phyloP scores from a whole-genome alignment of 1,284 basidiomycete species.

The Ceratobasidium sp. region DNA sequence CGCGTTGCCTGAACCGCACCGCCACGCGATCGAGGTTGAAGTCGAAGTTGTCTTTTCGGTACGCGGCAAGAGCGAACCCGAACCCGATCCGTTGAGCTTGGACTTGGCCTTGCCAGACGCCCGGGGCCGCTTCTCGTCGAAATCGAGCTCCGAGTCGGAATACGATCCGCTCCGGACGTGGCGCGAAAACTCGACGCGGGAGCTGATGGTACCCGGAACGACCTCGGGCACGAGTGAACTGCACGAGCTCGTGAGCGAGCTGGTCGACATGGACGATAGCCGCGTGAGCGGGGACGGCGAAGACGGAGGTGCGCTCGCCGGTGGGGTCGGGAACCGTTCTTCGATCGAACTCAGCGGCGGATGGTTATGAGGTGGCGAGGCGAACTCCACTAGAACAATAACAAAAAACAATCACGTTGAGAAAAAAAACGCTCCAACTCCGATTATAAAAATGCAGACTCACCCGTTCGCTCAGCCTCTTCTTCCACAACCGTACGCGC shows the following conservation, averaged over 20 bases:
- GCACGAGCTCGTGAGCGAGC: constrained; percentile 23
- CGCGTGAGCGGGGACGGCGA: constrained; percentile 22
- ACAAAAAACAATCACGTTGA: not conserved
- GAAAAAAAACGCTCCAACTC: not conserved
- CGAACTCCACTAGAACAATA: constrained; percentile 12
- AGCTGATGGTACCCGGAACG: constrained; percentile 10
- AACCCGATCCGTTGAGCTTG: not conserved
- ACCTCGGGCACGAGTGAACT: constrained; percentile 29
- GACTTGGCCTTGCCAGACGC: not conserved
- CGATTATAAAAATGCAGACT: not conserved
- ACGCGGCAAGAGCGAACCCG: not conserved
- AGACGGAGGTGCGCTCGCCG: constrained; percentile 29
- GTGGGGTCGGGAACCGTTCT: constrained; percentile 27
- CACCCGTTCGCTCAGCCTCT: constrained; percentile 8
- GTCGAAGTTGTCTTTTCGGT: not conserved
- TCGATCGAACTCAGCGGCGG: constrained; percentile 14
- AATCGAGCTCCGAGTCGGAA: constrained; percentile 41
- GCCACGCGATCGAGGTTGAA: constrained; percentile 32
- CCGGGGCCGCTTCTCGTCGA: constrained; percentile 13
- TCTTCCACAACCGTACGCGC: constrained; percentile 16
- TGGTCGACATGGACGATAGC: constrained; percentile 4
- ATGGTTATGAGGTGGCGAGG: not conserved
- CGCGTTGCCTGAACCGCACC: constrained; percentile 35
- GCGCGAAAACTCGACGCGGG: constrained; percentile 43
- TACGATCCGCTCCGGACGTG: constrained; percentile 28